Base-by-base conservation (phyloP, 345 rosid genomes). In the Psidium guajava region DNA sequence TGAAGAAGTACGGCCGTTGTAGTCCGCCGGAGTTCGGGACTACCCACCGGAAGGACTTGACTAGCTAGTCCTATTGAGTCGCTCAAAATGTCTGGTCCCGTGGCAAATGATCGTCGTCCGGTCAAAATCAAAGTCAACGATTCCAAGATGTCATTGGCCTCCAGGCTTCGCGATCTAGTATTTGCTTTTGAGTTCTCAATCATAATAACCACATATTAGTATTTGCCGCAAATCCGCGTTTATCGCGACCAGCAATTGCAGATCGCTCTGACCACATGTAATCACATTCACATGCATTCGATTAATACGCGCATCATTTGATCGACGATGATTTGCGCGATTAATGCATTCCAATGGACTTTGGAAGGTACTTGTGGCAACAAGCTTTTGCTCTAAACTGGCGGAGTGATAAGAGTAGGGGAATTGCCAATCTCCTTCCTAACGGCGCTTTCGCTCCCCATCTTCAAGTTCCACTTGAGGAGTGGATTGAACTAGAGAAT, bases 181-280 rank as follows among this genome's bases (percentile, higher is more conserved):
- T 28, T 61, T 59, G 73, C 73, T 14, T 16, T 53, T 5, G 6
- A 11, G 53, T 11, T 51, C 15, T 51, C 53, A 51, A 51, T 56
- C n/a, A 24, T n/a, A 5, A 12, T 12, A n/a, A 58, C 7, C 5
- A 7, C 11, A 28, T n/a, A 58, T 25, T 14, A 10, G 4, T 56
- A 24, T 1, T 24, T 10, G 0, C 10, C 27, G 25, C 9, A 56
- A 3, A n/a, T 7, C 6, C 0, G 25, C 59, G 24, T 56, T 56
- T 2, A 8, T n/a, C n/a, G n/a, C n/a, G n/a, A n/a, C n/a, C n/a
- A 14, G 40, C 15, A 18, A 8, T 64, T 28, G n/a, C 32, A 12
- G 5, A 28, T 58, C 22, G 28, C 8, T 16, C 44, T 0, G 0
- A 28, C 40, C 3, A 27, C 14, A 1, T 3, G 0, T 27, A 6